Evolutionary conservation across 192 early-diverging fungal species (phyloP), one percentile per base, ranked within the genome.

Genomic region (Diversispora epigaea): DNA sequence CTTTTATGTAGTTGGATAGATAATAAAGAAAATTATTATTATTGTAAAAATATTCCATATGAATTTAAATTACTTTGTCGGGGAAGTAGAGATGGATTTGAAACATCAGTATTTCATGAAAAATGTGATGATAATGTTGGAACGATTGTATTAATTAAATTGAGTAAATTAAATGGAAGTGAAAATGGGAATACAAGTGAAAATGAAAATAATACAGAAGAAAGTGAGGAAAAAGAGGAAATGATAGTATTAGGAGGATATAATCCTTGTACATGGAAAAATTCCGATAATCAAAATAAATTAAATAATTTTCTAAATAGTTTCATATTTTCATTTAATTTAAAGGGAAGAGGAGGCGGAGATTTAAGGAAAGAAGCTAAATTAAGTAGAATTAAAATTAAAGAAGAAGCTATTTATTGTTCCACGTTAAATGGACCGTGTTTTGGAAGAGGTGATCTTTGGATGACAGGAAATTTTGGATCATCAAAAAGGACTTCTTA

Each of bases 201-300:
- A 32, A 32, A 32, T 32, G 25, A 2, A 32, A 32, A 32, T 32
- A 2, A 32, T 32, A 32, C 25, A 32, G 25, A 32, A 32, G 25
- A 32, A 32, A 32, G 25, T 32, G 25, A 32, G 2, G 25, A 32
- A 32, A 2, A 2, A 32, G 25, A 32, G 2, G 25, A 32, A 32
- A 32, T 32, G 25, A 32, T 32, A 32, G 19, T 73, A 46, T 12
- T 73, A 14, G 71, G 71, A 12, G 71, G 71, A 9, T 73, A 62
- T 73, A 73, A 73, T 73, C 71, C 71, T 10, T 47, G 61, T n/a
- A 22, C 22, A 25, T 73, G 71, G 71, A 21, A 46, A 47, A 60
- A n/a, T 15, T 25, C 44, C 1, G 22, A 6, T 3, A 40, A 25
- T 32, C n/a, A n/a, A n/a, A 32, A 32, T 32, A 32, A 32, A 32